Conservation (phyloP, 2,329 filamentous ascomycete species). For the Penicillium sp. region DNA sequence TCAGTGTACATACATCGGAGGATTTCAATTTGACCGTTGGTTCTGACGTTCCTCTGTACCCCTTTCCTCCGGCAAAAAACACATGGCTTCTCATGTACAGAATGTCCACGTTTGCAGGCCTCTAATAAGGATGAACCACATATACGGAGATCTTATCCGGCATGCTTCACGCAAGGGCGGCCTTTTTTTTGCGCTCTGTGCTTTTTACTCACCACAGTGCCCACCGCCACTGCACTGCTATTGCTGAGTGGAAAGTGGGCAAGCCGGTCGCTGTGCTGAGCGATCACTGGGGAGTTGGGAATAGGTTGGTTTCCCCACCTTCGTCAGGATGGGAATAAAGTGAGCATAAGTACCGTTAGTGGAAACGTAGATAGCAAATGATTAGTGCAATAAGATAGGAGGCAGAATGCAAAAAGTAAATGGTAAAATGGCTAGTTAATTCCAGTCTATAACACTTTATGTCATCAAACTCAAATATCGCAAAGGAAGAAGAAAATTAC, state of each 20-base stretch:
- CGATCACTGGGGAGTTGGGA: conserved; percentile 8
- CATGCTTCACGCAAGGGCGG: conserved; percentile 9
- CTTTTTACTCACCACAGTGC: neutral
- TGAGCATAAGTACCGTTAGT: neutral
- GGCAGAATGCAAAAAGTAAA: neutral
- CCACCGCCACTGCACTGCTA: neutral
- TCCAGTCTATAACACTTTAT: too few relatives aligned
- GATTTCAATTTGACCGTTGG: neutral
- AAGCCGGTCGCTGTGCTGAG: conserved; percentile 5
- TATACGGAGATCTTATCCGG: neutral
- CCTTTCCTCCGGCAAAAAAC: conserved; percentile 4
- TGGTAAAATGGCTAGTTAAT: too few relatives aligned
- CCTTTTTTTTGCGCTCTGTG: neutral
- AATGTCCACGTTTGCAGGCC: conserved; percentile 18
- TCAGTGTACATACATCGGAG: too few relatives aligned
- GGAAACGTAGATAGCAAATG: neutral
- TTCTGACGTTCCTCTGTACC: neutral
- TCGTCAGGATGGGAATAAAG: neutral
- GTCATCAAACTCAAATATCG: neutral
- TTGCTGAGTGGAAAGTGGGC: neutral
- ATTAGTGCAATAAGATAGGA: neutral
- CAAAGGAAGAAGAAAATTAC: neutral
- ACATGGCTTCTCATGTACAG: conserved; percentile 16
- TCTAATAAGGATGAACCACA: neutral
- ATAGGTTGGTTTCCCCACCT: neutral